Evolutionary conservation across 805 yeast genomes (phyloP), one percentile per base, ranked within the genome.

Genomic region (Brettanomyces bruxellensis): DNA sequence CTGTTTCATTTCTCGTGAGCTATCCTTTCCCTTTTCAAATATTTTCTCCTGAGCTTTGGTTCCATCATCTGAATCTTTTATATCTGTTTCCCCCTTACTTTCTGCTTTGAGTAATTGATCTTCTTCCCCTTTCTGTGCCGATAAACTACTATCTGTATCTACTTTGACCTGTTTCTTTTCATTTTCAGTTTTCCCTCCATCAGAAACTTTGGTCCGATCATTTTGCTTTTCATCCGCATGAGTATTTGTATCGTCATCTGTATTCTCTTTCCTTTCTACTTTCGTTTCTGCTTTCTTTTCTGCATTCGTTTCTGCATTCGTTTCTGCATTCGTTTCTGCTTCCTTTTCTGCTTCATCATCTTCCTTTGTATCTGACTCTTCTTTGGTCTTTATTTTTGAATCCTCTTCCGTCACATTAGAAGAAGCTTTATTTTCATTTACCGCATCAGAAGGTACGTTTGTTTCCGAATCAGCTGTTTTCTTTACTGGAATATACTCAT

Each of bases 401-500:
- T 25, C 25, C 34, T 40, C 43, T 24, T n/a, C 44, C 23, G 23
- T 41, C 44, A 12, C 38, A 30, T 40, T 28, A 25, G 24, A 8
- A 25, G 8, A 14, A 18, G 18, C 18, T 18, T 18, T 18, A 18
- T 36, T 28, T 14, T 12, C 41, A 22, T 36, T 25, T 12, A 32
- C 41, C 12, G 5, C 32, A 8, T 38, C 30, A n/a, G 35, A 11
- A 11, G 35, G 25, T 13, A 11, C 35, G 5, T 12, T 25, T 40
- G 23, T n/a, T 22, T 43, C 22, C 45, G 23, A 28, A 22, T 43
- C 40, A 6, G 6, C 13, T n/a, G 23, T 22, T 18, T 12, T 18
- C 23, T 52, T 59, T 30, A 91, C 69, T 5, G 53, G 49, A 18
- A 45, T 45, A 46, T 55, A 72, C 22, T 68, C 69, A 60, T 75